A percentile compares a stretch with the other conserved stretches of the same genome.
These are phyloP conservation scores for Backusella macrospora DNA, from an alignment of 192 early-diverging fungal species.

Conservation along the genomic window DNA sequence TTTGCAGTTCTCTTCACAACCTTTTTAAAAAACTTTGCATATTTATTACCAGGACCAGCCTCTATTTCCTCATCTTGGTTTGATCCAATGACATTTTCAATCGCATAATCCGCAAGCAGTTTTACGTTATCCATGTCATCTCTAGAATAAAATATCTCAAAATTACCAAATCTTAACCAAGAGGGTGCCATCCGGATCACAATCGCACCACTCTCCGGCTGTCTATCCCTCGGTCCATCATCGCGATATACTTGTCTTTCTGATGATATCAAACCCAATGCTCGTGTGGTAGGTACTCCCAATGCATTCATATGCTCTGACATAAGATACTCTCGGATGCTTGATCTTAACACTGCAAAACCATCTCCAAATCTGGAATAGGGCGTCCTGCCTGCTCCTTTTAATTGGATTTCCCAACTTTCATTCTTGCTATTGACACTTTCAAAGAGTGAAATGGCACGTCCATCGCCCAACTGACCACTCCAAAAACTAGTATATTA, in stretches of 20 bases:
- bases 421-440: conserved; percentile 39
- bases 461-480: conserved; percentile 84
- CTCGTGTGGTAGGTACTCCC: conserved; percentile 76
- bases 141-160: conserved; percentile 79
- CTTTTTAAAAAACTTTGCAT: conserved; percentile 57
- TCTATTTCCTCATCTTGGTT: conserved; percentile 38
- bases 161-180: conserved; percentile 89
- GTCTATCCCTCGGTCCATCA: conserved; percentile 42
- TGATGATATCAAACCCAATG: conserved; percentile 70
- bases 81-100: conserved; percentile 57
- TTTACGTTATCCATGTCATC: conserved; percentile 57
- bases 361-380: conserved; percentile 90
- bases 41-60: conserved; percentile 47
- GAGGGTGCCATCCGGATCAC: conserved; percentile 73
- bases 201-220: conserved; percentile 73
- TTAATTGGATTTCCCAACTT: conserved; percentile 81
- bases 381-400: conserved; percentile 85
- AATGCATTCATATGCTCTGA: conserved; percentile 77
- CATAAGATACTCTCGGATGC: conserved; percentile 82
- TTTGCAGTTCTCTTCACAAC: conserved; percentile 65
- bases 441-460: conserved; percentile 78
- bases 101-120: conserved; percentile 73
- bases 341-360: conserved; percentile 84
- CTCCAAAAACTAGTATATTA: conserved; percentile 65
- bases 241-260: conserved; percentile 65